These are phyloP conservation scores for Hydrangea macrophylla DNA, from an alignment of 148 eudicot genomes.

Conservation along the genomic window DNA sequence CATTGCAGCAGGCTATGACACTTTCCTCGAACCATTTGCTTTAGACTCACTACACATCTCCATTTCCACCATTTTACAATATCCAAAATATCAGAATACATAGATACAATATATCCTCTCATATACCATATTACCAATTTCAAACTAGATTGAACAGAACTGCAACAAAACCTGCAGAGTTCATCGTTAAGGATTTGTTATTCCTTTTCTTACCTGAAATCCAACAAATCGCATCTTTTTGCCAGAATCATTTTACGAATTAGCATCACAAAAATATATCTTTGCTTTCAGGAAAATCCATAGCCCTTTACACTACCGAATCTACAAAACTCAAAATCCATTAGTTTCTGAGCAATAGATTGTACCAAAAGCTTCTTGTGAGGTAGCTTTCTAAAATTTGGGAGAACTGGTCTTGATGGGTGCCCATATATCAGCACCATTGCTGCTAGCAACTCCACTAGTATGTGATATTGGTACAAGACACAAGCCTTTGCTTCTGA, in stretches of 20 bases:
- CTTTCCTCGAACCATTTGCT: neutral
- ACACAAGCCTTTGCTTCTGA: conserved; percentile 79
- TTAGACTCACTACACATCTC: neutral
- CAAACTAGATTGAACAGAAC: neutral
- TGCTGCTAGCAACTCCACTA: conserved; percentile 60
- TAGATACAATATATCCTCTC: neutral
- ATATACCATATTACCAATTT: conserved; percentile 1
- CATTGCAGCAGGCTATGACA: neutral
- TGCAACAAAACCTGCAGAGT: neutral
- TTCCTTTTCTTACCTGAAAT: neutral
- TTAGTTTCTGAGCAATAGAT: neutral
- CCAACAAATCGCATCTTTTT: neutral
- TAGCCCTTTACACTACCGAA: neutral
- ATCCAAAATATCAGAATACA: neutral
- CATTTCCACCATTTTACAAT: neutral
- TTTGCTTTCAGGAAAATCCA: neutral
- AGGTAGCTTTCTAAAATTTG: conserved; percentile 21
- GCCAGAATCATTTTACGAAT: neutral
- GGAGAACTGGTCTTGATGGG: conserved; percentile 50
- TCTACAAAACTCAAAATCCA: neutral
- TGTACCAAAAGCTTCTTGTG: neutral
- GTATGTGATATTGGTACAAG: conserved; percentile 74
- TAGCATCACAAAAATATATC: conserved; percentile 2
- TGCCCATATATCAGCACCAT: conserved; percentile 96
- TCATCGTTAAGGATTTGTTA: neutral